Base-by-base conservation (phyloP, 2,329 filamentous ascomycete genomes). In the Aspergillus ruber region DNA sequence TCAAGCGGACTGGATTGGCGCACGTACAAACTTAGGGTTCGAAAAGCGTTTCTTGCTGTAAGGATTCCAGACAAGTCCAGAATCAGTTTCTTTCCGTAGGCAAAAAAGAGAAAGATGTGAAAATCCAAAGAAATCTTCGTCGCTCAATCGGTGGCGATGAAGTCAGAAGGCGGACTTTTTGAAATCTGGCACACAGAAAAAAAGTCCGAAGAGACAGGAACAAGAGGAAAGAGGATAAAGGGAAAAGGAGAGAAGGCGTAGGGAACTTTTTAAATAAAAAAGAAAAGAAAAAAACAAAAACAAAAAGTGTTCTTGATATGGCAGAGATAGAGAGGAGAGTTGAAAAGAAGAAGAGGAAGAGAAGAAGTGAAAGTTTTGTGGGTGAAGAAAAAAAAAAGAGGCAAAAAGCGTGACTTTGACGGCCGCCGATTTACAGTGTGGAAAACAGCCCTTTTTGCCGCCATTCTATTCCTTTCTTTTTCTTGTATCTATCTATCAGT, bases 191-290 rank as follows among this genome's bases (percentile, higher is more conserved):
- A 35, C 13, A 58, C 58, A 53, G 57, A 55, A 50, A 56, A 58
- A 29, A 29, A 10, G 25, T 29, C 25, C 25, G 25, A 29, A 10
- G 10, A 29, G 25, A 29, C 25, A 29, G 61, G 52, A 56, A 50
- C 58, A 52, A 50, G 50, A 56, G 49, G 47, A 56, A 54, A 47
- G 45, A 52, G 48, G 56, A 42, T 54, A 57, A 56, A 52, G 58
- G 55, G 53, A 61, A 61, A 57, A 59, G 56, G 52, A 57, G 56
- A 53, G 55, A 46, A 54, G 45, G 50, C 9, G 49, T 52, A 44
- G 54, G 57, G 49, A 32, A 17, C 25, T 43, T 43, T 42, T 42
- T 17, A 10, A n/a, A 27, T n/a, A 17, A 3, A 23, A 25, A 55
- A 46, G 53, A 50, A 51, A 25, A 55, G 47, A 54, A 50, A 51